Evolutionary conservation across 2,329 filamentous ascomycete species (phyloP), one percentile per base, ranked within the genome.

Genomic region (Colletotrichum viniferum): DNA sequence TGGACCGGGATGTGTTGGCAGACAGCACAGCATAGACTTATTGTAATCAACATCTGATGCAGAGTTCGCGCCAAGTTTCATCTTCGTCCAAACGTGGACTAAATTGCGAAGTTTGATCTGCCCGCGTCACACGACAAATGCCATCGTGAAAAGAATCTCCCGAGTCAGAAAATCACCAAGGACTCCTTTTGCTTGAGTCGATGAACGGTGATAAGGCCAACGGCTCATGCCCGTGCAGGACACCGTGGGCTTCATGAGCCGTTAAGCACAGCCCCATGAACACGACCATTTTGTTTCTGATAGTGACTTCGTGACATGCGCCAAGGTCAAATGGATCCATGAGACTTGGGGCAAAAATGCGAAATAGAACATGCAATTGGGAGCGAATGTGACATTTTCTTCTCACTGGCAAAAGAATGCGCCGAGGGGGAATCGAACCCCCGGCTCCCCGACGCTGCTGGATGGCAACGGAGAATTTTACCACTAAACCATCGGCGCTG

Each of bases 401-500:
- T 12, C 56, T 14, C 30, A 64, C 4, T 1, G n/a, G 16, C n/a
- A n/a, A 34, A 61, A 61, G 1, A 0, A 2, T 75, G 73, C 73
- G 73, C 70, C 73, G 69, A 76, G 73, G 69, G 69, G 73, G 73
- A 76, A 76, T 76, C 69, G 73, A 76, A 76, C 73, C 73, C 73
- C 73, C 73, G 73, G 73, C 73, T 75, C 73, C 73, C 73, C 73
- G 73, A 75, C 63, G 69, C 69, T 75, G 73, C 73, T 73, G 9
- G 28, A 38, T 75, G 73, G 73, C 73, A 75, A 75, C 73, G 73
- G 73, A 75, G 73, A 75, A 75, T 75, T 75, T 75, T 75, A 73
- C 73, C 73, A 76, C 73, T 76, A 76, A 76, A 76, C 73, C 73
- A 73, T 76, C 73, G 73, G 70, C 73, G 73, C 73, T 16, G 5